Evolutionary conservation across 306 rosid species (phyloP), one percentile per base, ranked within the genome.

Genomic region (Astragalus glycyphyllos): DNA sequence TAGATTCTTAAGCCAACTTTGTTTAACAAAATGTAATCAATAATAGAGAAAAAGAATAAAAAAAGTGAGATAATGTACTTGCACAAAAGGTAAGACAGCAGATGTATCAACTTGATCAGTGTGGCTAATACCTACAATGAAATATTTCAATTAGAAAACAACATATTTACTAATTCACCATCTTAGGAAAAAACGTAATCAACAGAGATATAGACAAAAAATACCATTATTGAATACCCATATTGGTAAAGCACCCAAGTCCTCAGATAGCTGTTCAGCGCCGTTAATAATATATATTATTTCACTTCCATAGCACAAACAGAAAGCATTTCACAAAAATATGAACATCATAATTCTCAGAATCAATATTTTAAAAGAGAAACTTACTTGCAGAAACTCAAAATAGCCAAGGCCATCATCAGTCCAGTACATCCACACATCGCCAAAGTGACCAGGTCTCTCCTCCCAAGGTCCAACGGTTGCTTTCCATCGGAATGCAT

Each of bases 341-440:
- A 49, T 26, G 48, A 77, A 58, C 60, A 14, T 73, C 50, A 51
- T 5, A 51, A 60, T 65, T 58, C 55, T 57, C 29, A 11, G 53
- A 58, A 69, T 13, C 37, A 58, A 11, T 49, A 54, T 65, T 37
- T 44, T 50, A 15, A 75, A 79, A 65, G 58, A 47, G 20, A 58
- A 42, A 41, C 87, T 14, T 75, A 89, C 99, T 86, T 87, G 97
- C 55, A 94, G 96, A 84, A 94, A 91, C 86, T 94, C 99, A 60
- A 74, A 89, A 79, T 94, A 84, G 79, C 99, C 99, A 65, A 94
- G 85, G 17, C 97, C 99, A 77, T 94, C 99, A 64, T 94, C 99
- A 38, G 97, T 94, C 99, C 99, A 94, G 75, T 94, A 94, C 86
- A 68, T 86, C 99, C 99, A 94, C 73, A 94, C 97, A 82, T 94